Evolutionary conservation across 2,329 filamentous ascomycete species (phyloP).

Genomic region (Alternaria consortialis): DNA sequence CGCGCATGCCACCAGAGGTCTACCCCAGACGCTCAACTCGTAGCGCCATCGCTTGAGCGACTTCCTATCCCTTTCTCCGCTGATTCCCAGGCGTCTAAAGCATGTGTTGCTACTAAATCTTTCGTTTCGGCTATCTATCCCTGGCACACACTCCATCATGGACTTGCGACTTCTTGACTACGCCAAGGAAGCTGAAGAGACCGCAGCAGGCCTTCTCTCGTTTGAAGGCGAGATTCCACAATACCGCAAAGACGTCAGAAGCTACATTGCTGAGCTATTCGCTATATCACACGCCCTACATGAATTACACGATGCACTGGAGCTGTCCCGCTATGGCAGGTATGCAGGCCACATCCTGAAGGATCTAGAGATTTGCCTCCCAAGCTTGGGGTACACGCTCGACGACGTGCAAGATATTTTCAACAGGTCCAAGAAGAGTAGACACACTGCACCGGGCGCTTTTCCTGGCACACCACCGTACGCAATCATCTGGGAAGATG

Average conservation of each 20-base stretch:
- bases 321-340: conserved; percentile 51
- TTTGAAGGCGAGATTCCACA: conserved; percentile 63
- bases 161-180: conserved; percentile 51
- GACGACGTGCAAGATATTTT: conserved; percentile 57
- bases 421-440: conserved; percentile 48
- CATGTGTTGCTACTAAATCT: conserved; percentile 25
- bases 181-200: conserved; percentile 61
- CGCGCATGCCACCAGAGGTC: conserved; percentile 33
- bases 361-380: conserved; percentile 60
- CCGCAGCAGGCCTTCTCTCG: conserved; percentile 59
- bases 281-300: conserved; percentile 62
- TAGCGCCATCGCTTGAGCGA: conserved; percentile 39
- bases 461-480: conserved; percentile 54
- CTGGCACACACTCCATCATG: conserved; percentile 45
- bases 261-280: conserved; percentile 63
- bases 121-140: conserved; percentile 31
- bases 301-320: conserved; percentile 57
- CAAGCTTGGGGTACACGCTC: conserved; percentile 62
- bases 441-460: conserved; percentile 39
- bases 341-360: conserved; percentile 50
- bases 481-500: conserved; percentile 61
- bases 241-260: conserved; percentile 62
- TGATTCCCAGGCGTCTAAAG: conserved; percentile 23
- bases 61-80: conserved; percentile 19
- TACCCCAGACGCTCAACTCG: conserved; percentile 38